phyloP scores from a whole-genome alignment of 2,329 filamentous ascomycete genomes.

The Clonostachys sp. region DNA sequence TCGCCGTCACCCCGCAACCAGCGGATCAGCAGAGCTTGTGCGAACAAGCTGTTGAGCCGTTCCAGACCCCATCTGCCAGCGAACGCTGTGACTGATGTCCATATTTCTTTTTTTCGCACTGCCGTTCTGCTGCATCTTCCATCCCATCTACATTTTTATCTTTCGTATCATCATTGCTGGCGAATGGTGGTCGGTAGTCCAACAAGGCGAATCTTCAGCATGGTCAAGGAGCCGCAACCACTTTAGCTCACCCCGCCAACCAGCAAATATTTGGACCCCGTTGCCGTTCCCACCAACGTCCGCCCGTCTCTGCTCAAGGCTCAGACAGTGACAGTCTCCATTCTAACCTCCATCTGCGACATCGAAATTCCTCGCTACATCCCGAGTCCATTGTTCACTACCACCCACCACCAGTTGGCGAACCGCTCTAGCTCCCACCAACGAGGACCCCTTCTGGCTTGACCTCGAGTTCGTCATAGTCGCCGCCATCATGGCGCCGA shows the following conservation, averaged over 20 bases:
- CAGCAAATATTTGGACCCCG: too few relatives aligned
- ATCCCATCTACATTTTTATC: background rate
- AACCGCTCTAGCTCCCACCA: too few relatives aligned
- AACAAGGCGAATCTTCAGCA: too few relatives aligned
- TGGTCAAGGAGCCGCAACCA: too few relatives aligned
- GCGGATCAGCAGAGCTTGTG: background rate
- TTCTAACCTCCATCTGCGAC: background rate
- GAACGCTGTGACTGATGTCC: background rate
- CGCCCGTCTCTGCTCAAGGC: background rate
- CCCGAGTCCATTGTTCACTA: background rate
- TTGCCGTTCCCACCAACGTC: too few relatives aligned
- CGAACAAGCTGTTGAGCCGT: too few relatives aligned
- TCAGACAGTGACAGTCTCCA: background rate
- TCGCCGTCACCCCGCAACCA: constrained; percentile 2
- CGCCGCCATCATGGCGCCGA: constrained; percentile 54
- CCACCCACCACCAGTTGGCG: too few relatives aligned
- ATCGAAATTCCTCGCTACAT: background rate
- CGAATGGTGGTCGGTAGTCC: too few relatives aligned
- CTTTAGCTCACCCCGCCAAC: too few relatives aligned
- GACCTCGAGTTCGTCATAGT: background rate
- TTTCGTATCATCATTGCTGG: too few relatives aligned
- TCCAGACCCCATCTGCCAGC: background rate
- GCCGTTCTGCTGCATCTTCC: background rate
- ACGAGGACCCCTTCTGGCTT: too few relatives aligned
- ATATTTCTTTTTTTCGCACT: background rate